phyloP scores from a whole-genome alignment of 2,329 filamentous ascomycete genomes.

The Venturiaceae sp. region DNA sequence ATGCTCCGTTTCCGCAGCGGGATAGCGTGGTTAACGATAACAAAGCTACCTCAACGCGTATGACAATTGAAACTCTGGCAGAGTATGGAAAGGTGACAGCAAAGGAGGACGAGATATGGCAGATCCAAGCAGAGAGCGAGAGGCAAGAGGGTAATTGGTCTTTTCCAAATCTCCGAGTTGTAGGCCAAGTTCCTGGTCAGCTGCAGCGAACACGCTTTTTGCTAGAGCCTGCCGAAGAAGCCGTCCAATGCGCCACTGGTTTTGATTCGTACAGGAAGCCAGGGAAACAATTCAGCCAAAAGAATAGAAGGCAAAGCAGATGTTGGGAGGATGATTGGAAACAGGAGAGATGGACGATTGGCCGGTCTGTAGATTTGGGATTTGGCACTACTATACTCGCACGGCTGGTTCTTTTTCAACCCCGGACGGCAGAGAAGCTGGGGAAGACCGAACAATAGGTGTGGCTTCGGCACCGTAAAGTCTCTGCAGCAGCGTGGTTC shows the following conservation, averaged over 20 bases:
- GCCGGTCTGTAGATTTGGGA: not conserved
- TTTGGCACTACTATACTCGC: constrained; percentile 1
- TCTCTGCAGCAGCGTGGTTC: not conserved
- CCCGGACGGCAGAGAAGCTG: not conserved
- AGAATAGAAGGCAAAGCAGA: not conserved
- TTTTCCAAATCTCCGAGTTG: not conserved
- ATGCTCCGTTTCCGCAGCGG: not conserved
- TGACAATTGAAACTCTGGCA: not conserved
- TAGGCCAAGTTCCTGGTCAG: constrained; percentile 1
- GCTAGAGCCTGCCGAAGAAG: not conserved
- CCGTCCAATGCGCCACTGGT: not conserved
- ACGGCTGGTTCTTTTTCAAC: not conserved
- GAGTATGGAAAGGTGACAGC: not conserved
- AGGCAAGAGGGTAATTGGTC: not conserved
- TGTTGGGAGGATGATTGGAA: not conserved
- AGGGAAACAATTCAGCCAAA: not conserved
- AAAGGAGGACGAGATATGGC: not conserved
- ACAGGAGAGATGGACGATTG: not conserved
- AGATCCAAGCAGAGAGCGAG: not conserved
- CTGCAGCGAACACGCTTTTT: not conserved
- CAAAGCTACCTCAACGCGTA: not conserved
- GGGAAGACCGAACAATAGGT: not conserved
- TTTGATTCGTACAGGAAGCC: not conserved
- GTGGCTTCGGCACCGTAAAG: not conserved
- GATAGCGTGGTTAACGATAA: not conserved